Evolutionary conservation across 352 stramenopile species (phyloP).

Genomic region (Globisporangium perplexum): DNA sequence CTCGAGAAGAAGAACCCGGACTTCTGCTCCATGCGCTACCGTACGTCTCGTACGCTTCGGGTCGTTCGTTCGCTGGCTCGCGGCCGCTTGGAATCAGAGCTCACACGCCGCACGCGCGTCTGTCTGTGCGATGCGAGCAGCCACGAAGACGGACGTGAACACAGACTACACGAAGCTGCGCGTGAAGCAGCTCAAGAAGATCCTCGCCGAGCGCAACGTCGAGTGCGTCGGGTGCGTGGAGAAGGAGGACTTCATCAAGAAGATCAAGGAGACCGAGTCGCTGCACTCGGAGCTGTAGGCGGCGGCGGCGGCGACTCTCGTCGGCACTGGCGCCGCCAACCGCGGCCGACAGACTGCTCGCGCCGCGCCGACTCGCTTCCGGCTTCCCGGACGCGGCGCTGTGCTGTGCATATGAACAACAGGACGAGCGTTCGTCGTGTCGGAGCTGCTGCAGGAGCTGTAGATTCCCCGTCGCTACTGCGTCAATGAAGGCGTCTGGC

Average conservation of each 20-base stretch:
- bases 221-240: slow-evolving; percentile 92
- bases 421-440: neutral
- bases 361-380: neutral
- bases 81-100: too few relatives aligned
- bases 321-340: too few relatives aligned
- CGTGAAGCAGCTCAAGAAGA: slow-evolving; percentile 95
- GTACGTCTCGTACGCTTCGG: slow-evolving; percentile 55
- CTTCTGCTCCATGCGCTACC: slow-evolving; percentile 93
- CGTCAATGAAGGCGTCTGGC: neutral
- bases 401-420: neutral
- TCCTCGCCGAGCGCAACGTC: slow-evolving; percentile 89
- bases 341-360: neutral
- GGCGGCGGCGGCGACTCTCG: neutral
- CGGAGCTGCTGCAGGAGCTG: too few relatives aligned
- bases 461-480: neutral
- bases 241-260: slow-evolving; percentile 94
- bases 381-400: too few relatives aligned
- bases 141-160: slow-evolving; percentile 91
- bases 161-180: slow-evolving; percentile 94
- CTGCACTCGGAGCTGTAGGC: slow-evolving; percentile 78
- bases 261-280: slow-evolving; percentile 89
- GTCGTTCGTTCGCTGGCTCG: too few relatives aligned
- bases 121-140: slow-evolving; percentile 19
- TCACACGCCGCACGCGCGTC: neutral
- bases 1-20: slow-evolving; percentile 94